phyloP scores from a whole-genome alignment of 1,139 yeast genomes.

The Geotrichum aggregatum region DNA sequence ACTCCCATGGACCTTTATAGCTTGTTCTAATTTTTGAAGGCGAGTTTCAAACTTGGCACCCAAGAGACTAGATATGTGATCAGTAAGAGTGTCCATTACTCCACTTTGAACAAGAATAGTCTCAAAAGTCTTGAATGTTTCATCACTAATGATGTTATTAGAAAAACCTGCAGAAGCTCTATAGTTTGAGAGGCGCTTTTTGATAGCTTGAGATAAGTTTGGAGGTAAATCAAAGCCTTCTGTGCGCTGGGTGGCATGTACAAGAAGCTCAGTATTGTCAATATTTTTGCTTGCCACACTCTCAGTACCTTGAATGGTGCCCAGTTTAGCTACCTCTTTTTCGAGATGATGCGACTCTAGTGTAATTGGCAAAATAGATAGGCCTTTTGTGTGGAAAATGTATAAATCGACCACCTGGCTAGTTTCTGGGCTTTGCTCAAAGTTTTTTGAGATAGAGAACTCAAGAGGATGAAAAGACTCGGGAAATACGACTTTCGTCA shows the following conservation, averaged over 20 bases:
- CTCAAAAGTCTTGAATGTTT: constrained; percentile 5
- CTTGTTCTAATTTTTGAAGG: background rate
- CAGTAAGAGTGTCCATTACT: constrained; percentile 6
- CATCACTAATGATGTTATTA: background rate
- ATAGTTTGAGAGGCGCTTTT: constrained; percentile 5
- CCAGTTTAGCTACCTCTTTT: background rate
- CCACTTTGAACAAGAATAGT: constrained; percentile 16
- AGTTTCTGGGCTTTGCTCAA: background rate
- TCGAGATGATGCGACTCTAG: background rate
- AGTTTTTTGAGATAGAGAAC: constrained; percentile 13
- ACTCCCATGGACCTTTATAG: background rate
- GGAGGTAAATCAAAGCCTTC: background rate
- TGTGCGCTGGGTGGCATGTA: background rate
- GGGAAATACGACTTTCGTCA: constrained; percentile 14
- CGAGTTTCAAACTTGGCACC: constrained; percentile 4
- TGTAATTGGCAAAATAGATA: constrained; percentile 17
- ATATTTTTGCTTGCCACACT: background rate
- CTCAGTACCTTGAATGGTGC: background rate
- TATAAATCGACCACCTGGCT: constrained; percentile 15
- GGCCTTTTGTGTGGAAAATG: constrained; percentile 18
- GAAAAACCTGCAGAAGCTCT: constrained; percentile 10
- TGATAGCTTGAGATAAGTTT: background rate
- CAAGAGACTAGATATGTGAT: constrained; percentile 1
- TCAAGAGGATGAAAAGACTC: constrained; percentile 11
- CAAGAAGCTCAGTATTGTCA: background rate